phyloP scores from a whole-genome alignment of 2,329 filamentous ascomycete species.

The Calonectria pteridis region DNA sequence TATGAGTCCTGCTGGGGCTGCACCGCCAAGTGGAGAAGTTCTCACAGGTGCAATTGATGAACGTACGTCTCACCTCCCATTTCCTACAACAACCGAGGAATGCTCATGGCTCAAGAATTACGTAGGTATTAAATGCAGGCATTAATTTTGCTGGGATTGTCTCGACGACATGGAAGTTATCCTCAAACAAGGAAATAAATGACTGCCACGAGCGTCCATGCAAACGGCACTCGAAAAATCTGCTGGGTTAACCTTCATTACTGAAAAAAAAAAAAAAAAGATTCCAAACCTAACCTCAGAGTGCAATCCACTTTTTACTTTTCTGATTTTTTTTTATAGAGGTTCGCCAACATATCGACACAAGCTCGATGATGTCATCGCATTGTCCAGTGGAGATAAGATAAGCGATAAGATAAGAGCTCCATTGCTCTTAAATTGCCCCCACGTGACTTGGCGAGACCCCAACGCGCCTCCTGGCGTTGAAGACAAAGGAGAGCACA shows the following conservation, averaged over 20 bases:
- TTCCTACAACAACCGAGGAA: too few species aligned
- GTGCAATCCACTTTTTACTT: too few species aligned
- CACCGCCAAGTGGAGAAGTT: neutral
- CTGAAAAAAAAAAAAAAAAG: neutral
- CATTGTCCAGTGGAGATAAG: neutral
- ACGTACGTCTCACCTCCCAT: neutral
- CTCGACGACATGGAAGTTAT: neutral
- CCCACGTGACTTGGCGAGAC: neutral
- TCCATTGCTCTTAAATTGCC: neutral
- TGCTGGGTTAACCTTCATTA: neutral
- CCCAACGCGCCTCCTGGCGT: neutral
- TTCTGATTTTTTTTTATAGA: neutral
- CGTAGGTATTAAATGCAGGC: neutral
- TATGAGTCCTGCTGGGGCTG: slow-evolving; percentile 4
- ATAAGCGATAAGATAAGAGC: neutral
- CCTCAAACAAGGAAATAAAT: neutral
- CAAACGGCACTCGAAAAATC: neutral
- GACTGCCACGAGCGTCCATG: neutral
- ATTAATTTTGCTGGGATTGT: slow-evolving; percentile 8
- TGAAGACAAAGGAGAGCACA: neutral
- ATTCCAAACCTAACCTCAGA: too few species aligned
- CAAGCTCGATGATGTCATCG: neutral
- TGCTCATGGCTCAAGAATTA: neutral
- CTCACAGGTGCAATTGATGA: neutral
- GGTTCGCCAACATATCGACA: neutral